Evolutionary conservation across 495 filamentous ascomycete genomes (phyloP), one percentile per base, ranked within the genome.

Genomic region (Stereocaulon alpinum): DNA sequence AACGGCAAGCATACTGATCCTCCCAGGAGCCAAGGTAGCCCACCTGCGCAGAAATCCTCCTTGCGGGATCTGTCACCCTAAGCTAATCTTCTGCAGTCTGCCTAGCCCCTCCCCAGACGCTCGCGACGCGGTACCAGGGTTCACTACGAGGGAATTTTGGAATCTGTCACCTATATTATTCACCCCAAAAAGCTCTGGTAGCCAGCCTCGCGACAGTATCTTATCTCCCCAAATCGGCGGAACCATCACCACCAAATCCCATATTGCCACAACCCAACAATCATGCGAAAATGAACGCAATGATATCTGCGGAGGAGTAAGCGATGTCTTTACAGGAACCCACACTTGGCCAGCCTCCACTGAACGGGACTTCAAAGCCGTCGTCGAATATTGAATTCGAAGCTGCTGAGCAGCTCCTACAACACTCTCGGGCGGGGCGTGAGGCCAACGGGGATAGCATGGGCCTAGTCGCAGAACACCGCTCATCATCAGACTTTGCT

Each of bases 361-460:
- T 61, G 27, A 45, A 41, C 40, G 20, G 42, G 17, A 47, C 51
- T 10, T 55, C 57, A 14, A 34, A 37, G 37, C 63, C 44, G 5
- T 63, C 61, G 18, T 50, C 63, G 17, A 56, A 61, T 18, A 22
- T 63, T 43, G 63, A 63, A 37, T 60, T 51, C 48, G 61, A 63
- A 47, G 48, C 58, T 47, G 63, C 63, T 14, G 55, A 66, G 34
- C 61, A 63, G 32, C 58, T 63, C n/a, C 34, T 63, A n/a, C 63
- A 60, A 42, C 63, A 63, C 52, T 56, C 63, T 10, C 61, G 58
- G 43, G 54, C 42, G 22, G 50, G 47, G 24, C 40, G 53, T 17
- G 61, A 66, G 27, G 42, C 22, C 18, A 64, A 61, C 32, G 58
- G 54, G 15, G 51, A 42, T 40, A 48, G 12, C 22, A 58, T 32